phyloP scores from a whole-genome alignment of 2,329 filamentous ascomycete genomes.

The Apiospora phragmitis region DNA sequence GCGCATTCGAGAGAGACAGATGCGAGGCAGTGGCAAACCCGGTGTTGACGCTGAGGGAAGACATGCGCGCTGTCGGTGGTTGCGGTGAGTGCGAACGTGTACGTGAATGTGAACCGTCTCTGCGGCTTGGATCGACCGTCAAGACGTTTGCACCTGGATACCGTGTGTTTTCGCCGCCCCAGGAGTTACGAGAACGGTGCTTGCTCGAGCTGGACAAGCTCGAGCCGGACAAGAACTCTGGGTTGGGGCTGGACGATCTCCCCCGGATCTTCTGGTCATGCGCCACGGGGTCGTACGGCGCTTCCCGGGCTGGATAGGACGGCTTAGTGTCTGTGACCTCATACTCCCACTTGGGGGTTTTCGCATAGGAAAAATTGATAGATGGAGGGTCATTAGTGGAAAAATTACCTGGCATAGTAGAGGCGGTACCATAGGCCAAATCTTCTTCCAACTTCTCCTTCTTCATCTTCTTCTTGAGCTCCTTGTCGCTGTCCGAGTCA shows the following conservation, averaged over 20 bases:
- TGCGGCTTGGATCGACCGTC: constrained; percentile 39
- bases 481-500: constrained; percentile 33
- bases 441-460: constrained; percentile 44
- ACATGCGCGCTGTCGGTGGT: constrained; percentile 52
- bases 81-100: constrained; percentile 48
- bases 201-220: constrained; percentile 21
- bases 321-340: constrained; percentile 35
- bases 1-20: constrained; percentile 56
- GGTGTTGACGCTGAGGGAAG: constrained; percentile 51
- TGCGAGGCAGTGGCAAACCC: constrained; percentile 39
- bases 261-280: constrained; percentile 16
- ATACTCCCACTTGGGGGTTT: constrained; percentile 40
- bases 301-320: constrained; percentile 31
- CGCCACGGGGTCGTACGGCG: constrained; percentile 21
- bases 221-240: constrained; percentile 19
- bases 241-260: constrained; percentile 25
- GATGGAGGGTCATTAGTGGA: constrained; percentile 21
- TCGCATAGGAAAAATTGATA: constrained; percentile 28
- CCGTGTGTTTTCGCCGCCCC: constrained; percentile 37
- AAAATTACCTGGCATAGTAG: constrained; percentile 15
- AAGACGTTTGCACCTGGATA: constrained; percentile 40
- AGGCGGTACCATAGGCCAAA: constrained; percentile 49
- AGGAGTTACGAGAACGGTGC: constrained; percentile 31
- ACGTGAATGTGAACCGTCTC: constrained; percentile 28
- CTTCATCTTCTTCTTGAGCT: constrained; percentile 33